Conservation (phyloP, 768 basidiomycete genomes). For the Mycena vulgaris region DNA sequence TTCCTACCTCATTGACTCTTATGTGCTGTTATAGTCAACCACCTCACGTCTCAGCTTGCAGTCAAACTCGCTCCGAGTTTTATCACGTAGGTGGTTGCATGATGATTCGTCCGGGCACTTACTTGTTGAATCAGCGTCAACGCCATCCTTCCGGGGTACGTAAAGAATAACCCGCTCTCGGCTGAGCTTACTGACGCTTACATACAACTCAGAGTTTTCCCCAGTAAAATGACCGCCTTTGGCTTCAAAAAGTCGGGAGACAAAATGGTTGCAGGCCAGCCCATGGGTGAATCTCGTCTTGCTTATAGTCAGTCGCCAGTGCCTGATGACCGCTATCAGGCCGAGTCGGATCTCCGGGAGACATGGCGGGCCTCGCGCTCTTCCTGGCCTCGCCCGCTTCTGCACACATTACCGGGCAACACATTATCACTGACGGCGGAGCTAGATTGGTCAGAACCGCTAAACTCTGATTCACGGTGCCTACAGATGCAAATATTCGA, state of each 20-base stretch:
- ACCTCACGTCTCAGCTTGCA: slow-evolving; percentile 82
- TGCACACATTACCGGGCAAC: slow-evolving; percentile 82
- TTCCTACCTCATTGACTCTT: not conserved
- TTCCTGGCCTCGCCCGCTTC: slow-evolving; percentile 82
- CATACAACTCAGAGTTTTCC: slow-evolving; percentile 74
- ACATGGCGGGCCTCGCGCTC: slow-evolving; percentile 80
- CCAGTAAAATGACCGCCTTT: slow-evolving; percentile 88
- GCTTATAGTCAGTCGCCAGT: not conserved
- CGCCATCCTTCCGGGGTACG: slow-evolving; percentile 86
- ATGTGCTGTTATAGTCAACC: slow-evolving; percentile 68
- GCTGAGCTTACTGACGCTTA: no score
- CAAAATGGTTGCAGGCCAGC: slow-evolving; percentile 69
- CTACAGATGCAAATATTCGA: no score
- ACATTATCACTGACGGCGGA: slow-evolving; percentile 83
- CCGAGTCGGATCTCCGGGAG: slow-evolving; percentile 74
- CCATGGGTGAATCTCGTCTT: slow-evolving; percentile 66
- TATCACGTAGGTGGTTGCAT: slow-evolving; percentile 66
- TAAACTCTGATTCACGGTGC: not conserved
- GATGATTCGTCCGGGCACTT: not conserved
- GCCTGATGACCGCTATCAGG: slow-evolving; percentile 56
- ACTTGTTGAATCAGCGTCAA: slow-evolving; percentile 71
- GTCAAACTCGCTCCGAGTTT: slow-evolving; percentile 70
- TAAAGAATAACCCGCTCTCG: not conserved
- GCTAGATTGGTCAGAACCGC: slow-evolving; percentile 43
- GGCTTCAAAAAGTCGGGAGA: slow-evolving; percentile 72